Conservation (phyloP, 2,329 filamentous ascomycete species). For the Diaporthe longicolla region DNA sequence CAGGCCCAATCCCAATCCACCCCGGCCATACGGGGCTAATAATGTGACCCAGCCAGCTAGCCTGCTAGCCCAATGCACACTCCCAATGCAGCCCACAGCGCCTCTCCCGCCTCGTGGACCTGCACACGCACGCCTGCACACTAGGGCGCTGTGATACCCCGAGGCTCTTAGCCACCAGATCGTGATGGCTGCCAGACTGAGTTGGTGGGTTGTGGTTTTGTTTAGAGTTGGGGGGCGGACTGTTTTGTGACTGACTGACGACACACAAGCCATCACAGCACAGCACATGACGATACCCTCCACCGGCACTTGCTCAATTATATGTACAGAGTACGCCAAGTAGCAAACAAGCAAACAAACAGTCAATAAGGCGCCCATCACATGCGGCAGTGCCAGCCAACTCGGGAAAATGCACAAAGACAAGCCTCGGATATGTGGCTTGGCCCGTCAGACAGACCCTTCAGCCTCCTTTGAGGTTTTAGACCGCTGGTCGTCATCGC, state of each 20-base stretch:
- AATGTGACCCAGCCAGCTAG: not conserved
- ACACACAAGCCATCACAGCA: constrained; percentile 2
- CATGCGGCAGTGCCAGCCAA: constrained; percentile 2
- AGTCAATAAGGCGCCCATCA: not conserved
- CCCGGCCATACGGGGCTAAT: not conserved
- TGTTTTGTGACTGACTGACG: not conserved
- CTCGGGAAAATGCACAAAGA: not conserved
- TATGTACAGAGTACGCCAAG: not conserved
- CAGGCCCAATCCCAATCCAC: constrained; percentile 14
- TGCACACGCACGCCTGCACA: not conserved
- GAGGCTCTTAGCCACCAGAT: not conserved
- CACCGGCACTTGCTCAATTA: constrained; percentile 10
- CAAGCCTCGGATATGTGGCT: not conserved
- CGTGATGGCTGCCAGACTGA: not conserved
- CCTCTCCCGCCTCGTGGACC: constrained; percentile 6
- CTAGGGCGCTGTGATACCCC: constrained; percentile 9
- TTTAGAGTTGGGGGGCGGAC: not conserved
- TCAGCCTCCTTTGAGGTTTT: constrained; percentile 5
- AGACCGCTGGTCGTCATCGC: not conserved
- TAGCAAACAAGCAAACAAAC: constrained; percentile 5
- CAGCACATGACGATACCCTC: not conserved
- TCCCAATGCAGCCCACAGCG: not conserved
- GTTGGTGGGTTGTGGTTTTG: not conserved
- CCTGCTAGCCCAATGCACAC: not conserved
- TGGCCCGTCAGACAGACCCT: constrained; percentile 3